Conservation (phyloP, 768 basidiomycete genomes). For the Tricholoma sp. region DNA sequence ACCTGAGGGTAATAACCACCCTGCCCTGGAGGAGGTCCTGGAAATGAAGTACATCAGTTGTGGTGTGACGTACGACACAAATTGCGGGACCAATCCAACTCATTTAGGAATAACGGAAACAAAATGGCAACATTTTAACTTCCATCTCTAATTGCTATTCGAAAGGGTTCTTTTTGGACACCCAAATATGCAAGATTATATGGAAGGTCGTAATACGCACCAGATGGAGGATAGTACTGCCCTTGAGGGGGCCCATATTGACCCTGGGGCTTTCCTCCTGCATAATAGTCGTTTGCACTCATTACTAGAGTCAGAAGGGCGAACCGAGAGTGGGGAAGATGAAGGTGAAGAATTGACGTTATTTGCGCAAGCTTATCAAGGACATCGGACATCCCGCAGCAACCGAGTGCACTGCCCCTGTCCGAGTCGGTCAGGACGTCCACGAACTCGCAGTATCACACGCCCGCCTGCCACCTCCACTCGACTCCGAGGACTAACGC, state of each 20-base stretch:
- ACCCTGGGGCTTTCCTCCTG: constrained; percentile 42
- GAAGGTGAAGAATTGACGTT: constrained; percentile 14
- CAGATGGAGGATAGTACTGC: constrained; percentile 38
- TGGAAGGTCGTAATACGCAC: constrained; percentile 14
- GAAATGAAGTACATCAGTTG: constrained; percentile 1
- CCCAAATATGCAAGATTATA: neutral
- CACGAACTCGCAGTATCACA: too few relatives aligned
- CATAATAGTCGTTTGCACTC: constrained; percentile 77
- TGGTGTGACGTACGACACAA: neutral
- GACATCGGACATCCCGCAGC: neutral
- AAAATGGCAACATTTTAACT: neutral
- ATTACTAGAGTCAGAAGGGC: constrained; percentile 21
- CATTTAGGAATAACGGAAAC: neutral
- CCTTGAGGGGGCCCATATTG: constrained; percentile 49
- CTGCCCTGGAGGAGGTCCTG: constrained; percentile 49
- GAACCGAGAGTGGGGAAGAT: constrained; percentile 13
- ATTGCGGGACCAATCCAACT: neutral
- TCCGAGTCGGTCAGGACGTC: neutral
- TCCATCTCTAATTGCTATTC: neutral
- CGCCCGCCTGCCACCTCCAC: too few relatives aligned
- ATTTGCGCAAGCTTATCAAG: constrained; percentile 23
- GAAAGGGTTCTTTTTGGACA: neutral
- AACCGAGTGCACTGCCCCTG: neutral
- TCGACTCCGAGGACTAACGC: too few relatives aligned
- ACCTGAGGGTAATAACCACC: constrained; percentile 67